Conservation (phyloP, 2,329 filamentous ascomycete genomes). For the Stemphylium vesicarium region DNA sequence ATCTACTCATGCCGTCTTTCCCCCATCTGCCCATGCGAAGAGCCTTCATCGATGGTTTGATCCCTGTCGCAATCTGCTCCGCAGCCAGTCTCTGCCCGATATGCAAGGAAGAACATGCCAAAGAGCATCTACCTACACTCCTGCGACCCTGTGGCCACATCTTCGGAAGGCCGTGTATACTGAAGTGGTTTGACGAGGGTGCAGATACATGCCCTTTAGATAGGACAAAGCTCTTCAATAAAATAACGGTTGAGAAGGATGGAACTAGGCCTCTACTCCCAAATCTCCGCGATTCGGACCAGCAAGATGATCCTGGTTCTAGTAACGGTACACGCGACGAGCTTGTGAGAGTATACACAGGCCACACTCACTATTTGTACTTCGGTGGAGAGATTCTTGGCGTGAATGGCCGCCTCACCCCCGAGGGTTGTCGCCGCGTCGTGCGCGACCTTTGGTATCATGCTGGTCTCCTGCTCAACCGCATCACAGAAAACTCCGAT, state of each 20-base stretch:
- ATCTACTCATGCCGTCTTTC: background rate
- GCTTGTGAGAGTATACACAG: background rate
- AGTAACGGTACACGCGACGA: background rate
- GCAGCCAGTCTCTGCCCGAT: slow-evolving; percentile 13
- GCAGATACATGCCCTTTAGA: slow-evolving; percentile 3
- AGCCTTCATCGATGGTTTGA: slow-evolving; percentile 1
- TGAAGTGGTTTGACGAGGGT: slow-evolving; percentile 2
- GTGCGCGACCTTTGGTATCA: slow-evolving; percentile 6
- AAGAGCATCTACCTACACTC: background rate
- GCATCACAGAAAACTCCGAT: background rate
- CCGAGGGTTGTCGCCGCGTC: background rate
- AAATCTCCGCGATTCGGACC: background rate
- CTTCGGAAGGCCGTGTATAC: slow-evolving; percentile 19
- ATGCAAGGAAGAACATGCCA: slow-evolving; percentile 7
- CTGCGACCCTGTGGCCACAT: slow-evolving; percentile 20
- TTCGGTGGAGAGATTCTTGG: slow-evolving; percentile 7
- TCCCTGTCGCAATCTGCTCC: slow-evolving; percentile 4
- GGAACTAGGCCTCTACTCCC: background rate
- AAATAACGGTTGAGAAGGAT: background rate
- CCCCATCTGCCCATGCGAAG: background rate
- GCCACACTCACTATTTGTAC: background rate
- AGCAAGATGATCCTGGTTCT: background rate
- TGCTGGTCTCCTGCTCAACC: background rate
- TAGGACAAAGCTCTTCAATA: background rate
- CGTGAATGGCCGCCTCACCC: slow-evolving; percentile 1